Percentiles rank a stretch among this genome's conserved stretches.
Conservation (phyloP, 129 eudicot genomes). For the Saussurea involucrata region DNA sequence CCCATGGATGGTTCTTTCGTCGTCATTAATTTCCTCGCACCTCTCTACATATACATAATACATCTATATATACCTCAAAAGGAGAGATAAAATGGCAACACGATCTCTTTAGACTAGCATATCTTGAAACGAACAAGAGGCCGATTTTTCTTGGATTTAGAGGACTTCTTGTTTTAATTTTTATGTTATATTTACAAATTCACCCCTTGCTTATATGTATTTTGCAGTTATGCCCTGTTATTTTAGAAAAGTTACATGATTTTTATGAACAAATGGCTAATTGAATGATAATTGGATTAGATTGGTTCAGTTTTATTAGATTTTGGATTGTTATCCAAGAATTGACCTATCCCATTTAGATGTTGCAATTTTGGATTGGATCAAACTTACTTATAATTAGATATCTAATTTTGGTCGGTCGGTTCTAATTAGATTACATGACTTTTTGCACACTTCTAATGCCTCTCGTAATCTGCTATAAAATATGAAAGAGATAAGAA, state of each 20-base stretch:
- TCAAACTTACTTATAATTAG: not conserved
- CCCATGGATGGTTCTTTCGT: conserved; percentile 6
- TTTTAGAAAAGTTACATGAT: not conserved
- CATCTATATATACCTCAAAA: not conserved
- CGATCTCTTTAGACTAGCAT: not conserved
- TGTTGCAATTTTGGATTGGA: not conserved
- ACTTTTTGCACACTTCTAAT: not conserved
- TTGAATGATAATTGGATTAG: not conserved
- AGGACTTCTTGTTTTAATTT: not conserved
- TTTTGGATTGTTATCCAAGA: not conserved
- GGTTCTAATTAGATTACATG: not conserved
- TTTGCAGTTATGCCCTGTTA: not conserved
- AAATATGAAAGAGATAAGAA: not conserved
- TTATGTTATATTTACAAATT: not conserved
- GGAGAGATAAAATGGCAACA: not conserved
- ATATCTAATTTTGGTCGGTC: not conserved
- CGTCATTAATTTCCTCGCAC: conserved; percentile 10
- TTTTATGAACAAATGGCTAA: too few species aligned
- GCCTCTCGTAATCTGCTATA: not conserved
- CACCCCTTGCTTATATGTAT: not conserved
- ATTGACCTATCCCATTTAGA: not conserved
- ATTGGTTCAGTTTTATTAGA: too few species aligned
- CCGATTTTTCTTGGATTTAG: not conserved
- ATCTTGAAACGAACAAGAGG: not conserved
- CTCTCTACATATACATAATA: not conserved